Evolutionary conservation across 2,329 filamentous ascomycete genomes (phyloP).

Genomic region (Westerdykella ornata): DNA sequence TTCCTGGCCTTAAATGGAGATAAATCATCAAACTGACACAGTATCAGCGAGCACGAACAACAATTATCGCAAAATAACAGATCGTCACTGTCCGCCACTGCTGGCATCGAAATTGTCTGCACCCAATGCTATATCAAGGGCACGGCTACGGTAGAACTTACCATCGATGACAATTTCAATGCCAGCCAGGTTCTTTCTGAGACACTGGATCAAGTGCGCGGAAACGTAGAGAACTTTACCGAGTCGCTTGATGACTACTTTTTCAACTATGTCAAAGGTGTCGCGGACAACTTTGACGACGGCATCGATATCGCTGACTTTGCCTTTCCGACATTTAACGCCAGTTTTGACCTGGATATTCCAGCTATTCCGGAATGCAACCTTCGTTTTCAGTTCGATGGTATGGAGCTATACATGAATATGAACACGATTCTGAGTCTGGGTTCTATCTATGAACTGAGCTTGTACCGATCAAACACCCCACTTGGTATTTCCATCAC

Average conservation of each 20-base stretch:
- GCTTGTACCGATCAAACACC: constrained; percentile 44
- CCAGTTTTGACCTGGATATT: constrained; percentile 36
- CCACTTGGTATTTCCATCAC: constrained; percentile 40
- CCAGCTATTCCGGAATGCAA: constrained; percentile 40
- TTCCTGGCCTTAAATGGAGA: not conserved
- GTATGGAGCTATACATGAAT: constrained; percentile 48
- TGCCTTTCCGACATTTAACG: constrained; percentile 14
- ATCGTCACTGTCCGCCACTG: constrained; percentile 8
- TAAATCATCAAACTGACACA: constrained; percentile 4
- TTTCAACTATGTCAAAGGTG: constrained; percentile 4
- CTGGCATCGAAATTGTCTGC: constrained; percentile 42
- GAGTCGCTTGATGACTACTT: constrained; percentile 9
- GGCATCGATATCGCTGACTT: constrained; percentile 17
- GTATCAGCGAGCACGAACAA: constrained; percentile 3
- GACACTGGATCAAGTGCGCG: constrained; percentile 10
- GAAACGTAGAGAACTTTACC: constrained; percentile 15
- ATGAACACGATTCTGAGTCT: constrained; percentile 41
- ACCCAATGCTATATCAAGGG: constrained; percentile 49
- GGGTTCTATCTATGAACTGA: constrained; percentile 44
- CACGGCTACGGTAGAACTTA: constrained; percentile 40
- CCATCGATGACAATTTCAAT: constrained; percentile 40
- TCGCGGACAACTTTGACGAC: constrained; percentile 13
- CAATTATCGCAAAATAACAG: constrained; percentile 8
- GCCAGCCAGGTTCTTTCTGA: constrained; percentile 15
- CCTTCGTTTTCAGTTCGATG: constrained; percentile 46